These are phyloP conservation scores for Porogramme epimiltina DNA, from an alignment of 1,284 basidiomycete genomes.

Conservation along the genomic window DNA sequence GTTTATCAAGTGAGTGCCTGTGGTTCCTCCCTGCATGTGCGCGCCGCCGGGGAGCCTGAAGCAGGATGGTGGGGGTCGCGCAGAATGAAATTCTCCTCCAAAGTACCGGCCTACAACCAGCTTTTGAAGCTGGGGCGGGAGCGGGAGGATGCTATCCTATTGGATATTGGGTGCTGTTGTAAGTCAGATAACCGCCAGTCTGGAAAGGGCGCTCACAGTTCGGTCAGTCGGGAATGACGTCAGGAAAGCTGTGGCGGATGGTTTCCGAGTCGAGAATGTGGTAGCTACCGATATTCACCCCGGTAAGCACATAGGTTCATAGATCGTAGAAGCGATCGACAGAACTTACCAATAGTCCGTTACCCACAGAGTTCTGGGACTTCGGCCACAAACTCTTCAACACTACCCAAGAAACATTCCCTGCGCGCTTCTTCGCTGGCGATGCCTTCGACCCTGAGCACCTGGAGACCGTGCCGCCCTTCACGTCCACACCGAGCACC, in stretches of 20 bases:
- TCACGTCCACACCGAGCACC: conserved; percentile 22
- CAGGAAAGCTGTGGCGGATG: conserved; percentile 44
- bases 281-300: conserved; percentile 38
- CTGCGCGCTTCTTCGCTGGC: conserved; percentile 43
- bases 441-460: conserved; percentile 40
- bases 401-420: conserved; percentile 38
- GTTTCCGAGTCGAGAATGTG: conserved; percentile 33
- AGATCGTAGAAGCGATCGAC: no score
- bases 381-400: conserved; percentile 33
- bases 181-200: conserved; percentile 21
- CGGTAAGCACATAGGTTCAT: conserved; percentile 31
- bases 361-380: conserved; percentile 30
- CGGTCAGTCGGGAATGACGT: conserved; percentile 43
- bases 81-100: conserved; percentile 33
- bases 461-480: conserved; percentile 27
- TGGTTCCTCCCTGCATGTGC: neutral
- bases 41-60: neutral
- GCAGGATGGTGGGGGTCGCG: no score
- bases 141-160: conserved; percentile 44
- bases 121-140: conserved; percentile 40
- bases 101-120: conserved; percentile 42
- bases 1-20: conserved; percentile 18
- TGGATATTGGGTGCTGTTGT: conserved; percentile 53
- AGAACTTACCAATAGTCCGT: conserved; percentile 18
- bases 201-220: no score